A percentile compares a stretch with the other conserved stretches of the same genome.
Conservation (phyloP, 2,329 filamentous ascomycete genomes). For the Alternaria brassicae region DNA sequence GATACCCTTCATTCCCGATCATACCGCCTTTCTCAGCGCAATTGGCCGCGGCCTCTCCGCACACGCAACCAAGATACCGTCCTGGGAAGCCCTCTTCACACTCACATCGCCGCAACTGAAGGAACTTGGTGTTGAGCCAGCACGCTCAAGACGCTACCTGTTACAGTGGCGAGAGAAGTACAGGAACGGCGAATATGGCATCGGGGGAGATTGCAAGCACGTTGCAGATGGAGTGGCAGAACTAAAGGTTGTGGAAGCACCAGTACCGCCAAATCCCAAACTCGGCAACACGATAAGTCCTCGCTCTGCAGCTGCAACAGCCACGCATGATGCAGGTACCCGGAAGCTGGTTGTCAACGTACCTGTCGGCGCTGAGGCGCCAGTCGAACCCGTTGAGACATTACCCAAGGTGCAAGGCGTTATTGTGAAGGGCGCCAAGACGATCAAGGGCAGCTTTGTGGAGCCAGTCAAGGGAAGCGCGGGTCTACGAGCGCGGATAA, state of each 20-base stretch:
- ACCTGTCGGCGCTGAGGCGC: conserved; percentile 51
- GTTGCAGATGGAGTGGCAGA: conserved; percentile 68
- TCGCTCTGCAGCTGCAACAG: conserved; percentile 53
- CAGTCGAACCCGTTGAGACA: conserved; percentile 53
- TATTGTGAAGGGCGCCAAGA: conserved; percentile 70
- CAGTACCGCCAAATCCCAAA: conserved; percentile 44
- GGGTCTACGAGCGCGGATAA: conserved; percentile 69
- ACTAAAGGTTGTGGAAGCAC: conserved; percentile 64
- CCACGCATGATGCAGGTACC: conserved; percentile 62
- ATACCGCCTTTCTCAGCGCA: conserved; percentile 82
- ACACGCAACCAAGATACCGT: conserved; percentile 84
- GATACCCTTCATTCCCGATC: conserved; percentile 85
- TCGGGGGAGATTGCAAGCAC: conserved; percentile 80
- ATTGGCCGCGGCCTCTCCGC: conserved; percentile 87
- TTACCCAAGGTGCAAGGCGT: conserved; percentile 68
- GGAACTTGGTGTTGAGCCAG: conserved; percentile 83
- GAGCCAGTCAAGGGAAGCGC: conserved; percentile 68
- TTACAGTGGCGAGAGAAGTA: conserved; percentile 89
- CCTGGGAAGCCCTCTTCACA: conserved; percentile 90
- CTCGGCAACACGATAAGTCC: conserved; percentile 33
- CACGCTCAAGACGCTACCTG: conserved; percentile 82
- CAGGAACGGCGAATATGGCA: conserved; percentile 75
- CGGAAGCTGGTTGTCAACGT: conserved; percentile 68
- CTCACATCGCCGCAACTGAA: conserved; percentile 78
- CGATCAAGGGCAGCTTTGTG: conserved; percentile 78